Percentiles rank a stretch among this genome's conserved stretches.
phyloP scores from a whole-genome alignment of 306 rosid genomes.

The Lathyrus sativus region DNA sequence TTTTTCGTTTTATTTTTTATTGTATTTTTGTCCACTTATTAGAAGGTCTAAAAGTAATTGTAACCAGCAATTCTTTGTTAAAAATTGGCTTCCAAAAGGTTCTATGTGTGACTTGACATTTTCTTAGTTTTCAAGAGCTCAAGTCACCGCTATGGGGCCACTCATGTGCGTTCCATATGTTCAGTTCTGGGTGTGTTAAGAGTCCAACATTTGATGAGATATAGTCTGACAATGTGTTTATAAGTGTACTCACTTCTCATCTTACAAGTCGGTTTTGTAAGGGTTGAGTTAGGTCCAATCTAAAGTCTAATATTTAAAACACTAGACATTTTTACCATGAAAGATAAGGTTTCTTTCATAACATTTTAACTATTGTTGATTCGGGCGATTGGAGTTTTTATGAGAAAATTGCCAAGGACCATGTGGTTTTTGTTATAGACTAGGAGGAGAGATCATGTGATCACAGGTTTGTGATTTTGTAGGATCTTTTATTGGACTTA shows the following conservation, averaged over 20 bases:
- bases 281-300: no score
- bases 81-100: constrained; percentile 16
- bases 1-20: background rate
- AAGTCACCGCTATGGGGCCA: no score
- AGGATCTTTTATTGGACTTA: background rate
- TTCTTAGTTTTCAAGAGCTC: constrained; percentile 4
- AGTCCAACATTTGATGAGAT: no score
- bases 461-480: background rate
- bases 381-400: background rate
- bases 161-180: no score
- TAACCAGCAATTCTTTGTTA: background rate
- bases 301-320: background rate
- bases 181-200: no score
- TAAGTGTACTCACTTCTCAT: no score
- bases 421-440: background rate
- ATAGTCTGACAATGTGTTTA: no score
- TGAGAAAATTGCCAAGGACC: background rate
- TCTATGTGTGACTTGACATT: background rate
- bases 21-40: background rate
- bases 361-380: constrained; percentile 2
- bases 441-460: constrained; percentile 20
- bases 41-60: constrained; percentile 4
- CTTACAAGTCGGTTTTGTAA: no score
- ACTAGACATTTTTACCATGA: background rate
- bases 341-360: background rate